Conservation (phyloP, 768 basidiomycete genomes). For the Podaxis carcinomalis region DNA sequence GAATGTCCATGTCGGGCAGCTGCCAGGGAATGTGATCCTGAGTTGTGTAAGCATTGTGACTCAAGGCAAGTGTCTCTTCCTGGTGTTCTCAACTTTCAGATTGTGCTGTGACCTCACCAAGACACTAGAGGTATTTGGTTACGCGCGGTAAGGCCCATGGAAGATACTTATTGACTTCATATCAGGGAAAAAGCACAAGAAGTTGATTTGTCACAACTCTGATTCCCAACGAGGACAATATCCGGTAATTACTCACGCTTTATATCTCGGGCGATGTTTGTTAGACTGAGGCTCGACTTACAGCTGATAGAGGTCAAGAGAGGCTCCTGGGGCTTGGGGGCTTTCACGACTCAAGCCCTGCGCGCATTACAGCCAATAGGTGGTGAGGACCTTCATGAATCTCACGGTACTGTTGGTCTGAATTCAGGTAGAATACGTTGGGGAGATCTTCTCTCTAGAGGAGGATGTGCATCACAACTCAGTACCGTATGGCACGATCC, state of each 20-base stretch:
- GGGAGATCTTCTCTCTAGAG: constrained; percentile 25
- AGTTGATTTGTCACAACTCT: constrained; percentile 49
- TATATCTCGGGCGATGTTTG: background rate
- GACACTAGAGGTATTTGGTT: constrained; percentile 18
- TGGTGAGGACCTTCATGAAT: constrained; percentile 12
- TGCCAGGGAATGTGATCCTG: constrained; percentile 65
- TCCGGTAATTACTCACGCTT: constrained; percentile 28
- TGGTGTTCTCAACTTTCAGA: background rate
- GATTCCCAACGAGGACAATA: constrained; percentile 40
- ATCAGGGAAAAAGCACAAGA: constrained; percentile 37
- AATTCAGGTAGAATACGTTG: constrained; percentile 52
- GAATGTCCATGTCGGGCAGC: constrained; percentile 51
- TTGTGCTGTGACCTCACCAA: background rate
- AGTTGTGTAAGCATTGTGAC: constrained; percentile 50
- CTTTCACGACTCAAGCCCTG: background rate
- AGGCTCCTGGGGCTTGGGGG: constrained; percentile 9
- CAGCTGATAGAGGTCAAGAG: background rate
- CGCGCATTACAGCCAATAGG: constrained; percentile 8
- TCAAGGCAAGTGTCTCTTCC: constrained; percentile 32
- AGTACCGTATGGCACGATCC: constrained; percentile 37
- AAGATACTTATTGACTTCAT: constrained; percentile 17
- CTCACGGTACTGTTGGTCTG: background rate
- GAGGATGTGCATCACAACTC: constrained; percentile 42
- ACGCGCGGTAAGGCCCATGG: background rate
- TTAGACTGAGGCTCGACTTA: background rate